These are phyloP conservation scores for Malus orientalis DNA, from an alignment of 306 rosid genomes.

Conservation along the genomic window DNA sequence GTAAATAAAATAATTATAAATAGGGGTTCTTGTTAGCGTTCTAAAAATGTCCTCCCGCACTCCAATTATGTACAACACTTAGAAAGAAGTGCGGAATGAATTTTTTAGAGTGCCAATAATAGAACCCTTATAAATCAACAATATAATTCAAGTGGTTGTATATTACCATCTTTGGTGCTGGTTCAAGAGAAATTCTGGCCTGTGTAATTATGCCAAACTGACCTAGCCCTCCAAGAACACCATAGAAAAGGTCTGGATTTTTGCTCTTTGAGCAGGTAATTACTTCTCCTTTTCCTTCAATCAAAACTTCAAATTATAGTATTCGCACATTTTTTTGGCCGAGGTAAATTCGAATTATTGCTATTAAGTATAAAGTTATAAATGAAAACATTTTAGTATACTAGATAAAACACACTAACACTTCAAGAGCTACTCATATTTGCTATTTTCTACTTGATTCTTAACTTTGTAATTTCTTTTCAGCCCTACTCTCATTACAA, in stretches of 20 bases:
- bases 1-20: not conserved
- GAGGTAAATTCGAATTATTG: not conserved
- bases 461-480: not conserved
- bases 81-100: not conserved
- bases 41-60: no score
- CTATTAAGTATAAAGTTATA: not conserved
- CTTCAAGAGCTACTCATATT: not conserved
- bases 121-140: not conserved
- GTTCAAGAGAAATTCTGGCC: constrained; percentile 83
- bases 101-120: not conserved
- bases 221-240: constrained; percentile 93
- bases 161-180: constrained; percentile 75
- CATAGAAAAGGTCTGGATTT: constrained; percentile 68
- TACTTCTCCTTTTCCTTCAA: constrained; percentile 84
- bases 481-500: not conserved
- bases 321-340: not conserved
- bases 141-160: not conserved
- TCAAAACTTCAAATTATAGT: not conserved
- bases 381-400: not conserved
- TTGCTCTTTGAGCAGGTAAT: constrained; percentile 64
- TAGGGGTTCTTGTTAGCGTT: not conserved
- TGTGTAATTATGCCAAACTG: constrained; percentile 90
- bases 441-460: not conserved
- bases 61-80: no score
- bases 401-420: not conserved